phyloP scores from a whole-genome alignment of 441 rosid genomes.

The Capsella rubella region DNA sequence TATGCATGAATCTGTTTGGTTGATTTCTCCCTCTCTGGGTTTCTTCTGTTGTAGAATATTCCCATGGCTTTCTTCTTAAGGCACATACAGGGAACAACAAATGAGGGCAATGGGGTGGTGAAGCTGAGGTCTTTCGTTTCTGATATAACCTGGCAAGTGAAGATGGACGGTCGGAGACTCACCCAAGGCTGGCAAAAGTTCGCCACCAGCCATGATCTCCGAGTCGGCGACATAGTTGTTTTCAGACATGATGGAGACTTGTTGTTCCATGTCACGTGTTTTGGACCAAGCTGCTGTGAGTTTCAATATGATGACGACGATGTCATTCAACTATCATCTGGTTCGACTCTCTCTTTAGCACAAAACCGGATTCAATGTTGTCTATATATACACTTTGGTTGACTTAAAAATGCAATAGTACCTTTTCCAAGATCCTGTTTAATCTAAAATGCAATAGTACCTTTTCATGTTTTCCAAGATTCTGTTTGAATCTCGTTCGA shows the following conservation, averaged over 20 bases:
- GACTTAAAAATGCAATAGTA: too few species aligned
- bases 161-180: conserved; percentile 30
- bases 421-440: too few species aligned
- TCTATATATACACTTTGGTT: too few species aligned
- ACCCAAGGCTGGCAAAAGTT: conserved; percentile 40
- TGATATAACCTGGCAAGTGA: conserved; percentile 17
- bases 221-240: conserved; percentile 33
- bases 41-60: conserved; percentile 25
- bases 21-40: background rate
- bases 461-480: background rate
- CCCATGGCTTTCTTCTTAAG: conserved; percentile 24
- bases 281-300: conserved; percentile 38
- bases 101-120: background rate
- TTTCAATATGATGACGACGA: conserved; percentile 22
- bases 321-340: conserved; percentile 12
- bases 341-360: background rate
- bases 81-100: background rate
- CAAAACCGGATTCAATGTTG: background rate
- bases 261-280: conserved; percentile 32
- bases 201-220: conserved; percentile 22
- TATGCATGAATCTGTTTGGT: background rate
- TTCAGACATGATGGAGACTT: conserved; percentile 34
- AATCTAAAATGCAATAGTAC: too few species aligned
- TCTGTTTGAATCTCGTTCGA: background rate
- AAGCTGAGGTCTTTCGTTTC: conserved; percentile 27